phyloP scores from a whole-genome alignment of 306 rosid genomes.

The Quercus glauca region DNA sequence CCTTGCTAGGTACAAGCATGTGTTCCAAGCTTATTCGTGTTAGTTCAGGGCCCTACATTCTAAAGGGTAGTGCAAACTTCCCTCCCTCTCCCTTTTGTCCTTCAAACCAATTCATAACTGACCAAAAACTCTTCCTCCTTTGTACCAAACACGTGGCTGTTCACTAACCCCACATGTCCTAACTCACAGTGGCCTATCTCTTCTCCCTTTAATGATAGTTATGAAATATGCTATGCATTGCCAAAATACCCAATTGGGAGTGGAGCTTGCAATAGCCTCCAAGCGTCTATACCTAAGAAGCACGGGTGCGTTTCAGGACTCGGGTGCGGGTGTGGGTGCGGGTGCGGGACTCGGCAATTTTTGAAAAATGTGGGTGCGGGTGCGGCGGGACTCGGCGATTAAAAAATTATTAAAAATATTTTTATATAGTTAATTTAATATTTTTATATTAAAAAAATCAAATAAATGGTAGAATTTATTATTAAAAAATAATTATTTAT shows the following conservation, averaged over 20 bases:
- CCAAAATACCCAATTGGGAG: constrained; percentile 50
- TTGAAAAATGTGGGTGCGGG: too few relatives aligned
- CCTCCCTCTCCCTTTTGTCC: constrained; percentile 32
- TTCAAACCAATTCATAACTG: constrained; percentile 34
- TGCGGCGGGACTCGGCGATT: too few relatives aligned
- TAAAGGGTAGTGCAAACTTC: constrained; percentile 19
- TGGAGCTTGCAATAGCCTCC: constrained; percentile 27
- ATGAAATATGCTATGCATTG: constrained; percentile 57
- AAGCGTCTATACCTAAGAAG: constrained; percentile 39
- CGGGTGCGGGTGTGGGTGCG: too few relatives aligned
- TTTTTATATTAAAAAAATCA: too few relatives aligned
- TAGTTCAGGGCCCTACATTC: constrained; percentile 53
- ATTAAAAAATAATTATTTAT: too few relatives aligned
- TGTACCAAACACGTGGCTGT: constrained; percentile 28
- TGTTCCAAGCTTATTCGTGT: constrained; percentile 62
- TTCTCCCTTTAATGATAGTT: constrained; percentile 7
- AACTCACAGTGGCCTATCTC: constrained; percentile 11
- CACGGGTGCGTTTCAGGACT: too few relatives aligned
- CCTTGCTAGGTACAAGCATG: not conserved
- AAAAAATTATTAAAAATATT: too few relatives aligned
- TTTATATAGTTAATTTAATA: too few relatives aligned
- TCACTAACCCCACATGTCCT: constrained; percentile 22
- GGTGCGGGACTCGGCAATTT: too few relatives aligned
- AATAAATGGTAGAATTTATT: too few relatives aligned
- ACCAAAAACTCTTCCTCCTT: constrained; percentile 33